A percentile compares a stretch with the other conserved stretches of the same genome.
phyloP scores from a whole-genome alignment of 768 basidiomycete genomes.

The Rhizopogon vinicolor region DNA sequence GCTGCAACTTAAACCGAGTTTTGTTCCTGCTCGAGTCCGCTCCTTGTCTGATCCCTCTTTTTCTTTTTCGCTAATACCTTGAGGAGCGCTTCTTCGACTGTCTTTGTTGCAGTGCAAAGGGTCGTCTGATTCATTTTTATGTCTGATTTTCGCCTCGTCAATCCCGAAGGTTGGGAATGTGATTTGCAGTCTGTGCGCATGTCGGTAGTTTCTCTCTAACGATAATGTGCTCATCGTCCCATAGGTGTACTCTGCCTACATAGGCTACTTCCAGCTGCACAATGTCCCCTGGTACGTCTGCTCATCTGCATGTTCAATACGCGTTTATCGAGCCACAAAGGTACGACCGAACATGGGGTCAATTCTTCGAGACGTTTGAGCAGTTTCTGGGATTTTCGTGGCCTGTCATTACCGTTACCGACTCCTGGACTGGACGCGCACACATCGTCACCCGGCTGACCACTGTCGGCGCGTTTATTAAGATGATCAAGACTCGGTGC shows the following conservation, averaged over 20 bases:
- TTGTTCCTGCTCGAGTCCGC: background rate
- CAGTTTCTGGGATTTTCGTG: constrained; percentile 78
- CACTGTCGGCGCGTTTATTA: constrained; percentile 69
- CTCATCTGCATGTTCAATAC: background rate
- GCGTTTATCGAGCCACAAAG: constrained; percentile 27
- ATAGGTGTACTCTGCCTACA: constrained; percentile 69
- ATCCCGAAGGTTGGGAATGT: constrained; percentile 75
- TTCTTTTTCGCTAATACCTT: background rate
- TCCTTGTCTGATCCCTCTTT: background rate
- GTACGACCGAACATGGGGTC: constrained; percentile 80
- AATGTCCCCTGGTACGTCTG: constrained; percentile 56
- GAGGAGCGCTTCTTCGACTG: background rate
- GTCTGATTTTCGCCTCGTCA: constrained; percentile 70
- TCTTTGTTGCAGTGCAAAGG: background rate
- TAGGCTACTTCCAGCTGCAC: constrained; percentile 73
- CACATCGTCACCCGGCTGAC: constrained; percentile 78
- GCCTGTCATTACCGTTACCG: constrained; percentile 78
- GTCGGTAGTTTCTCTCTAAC: background rate
- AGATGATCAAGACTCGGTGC: constrained; percentile 82
- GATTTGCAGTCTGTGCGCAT: constrained; percentile 69
- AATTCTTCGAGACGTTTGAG: constrained; percentile 73
- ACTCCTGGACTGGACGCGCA: constrained; percentile 62
- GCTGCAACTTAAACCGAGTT: background rate
- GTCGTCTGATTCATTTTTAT: constrained; percentile 22
- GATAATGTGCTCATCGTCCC: background rate